Base-by-base conservation (phyloP, 345 rosid species). In the Populus euphratica region DNA sequence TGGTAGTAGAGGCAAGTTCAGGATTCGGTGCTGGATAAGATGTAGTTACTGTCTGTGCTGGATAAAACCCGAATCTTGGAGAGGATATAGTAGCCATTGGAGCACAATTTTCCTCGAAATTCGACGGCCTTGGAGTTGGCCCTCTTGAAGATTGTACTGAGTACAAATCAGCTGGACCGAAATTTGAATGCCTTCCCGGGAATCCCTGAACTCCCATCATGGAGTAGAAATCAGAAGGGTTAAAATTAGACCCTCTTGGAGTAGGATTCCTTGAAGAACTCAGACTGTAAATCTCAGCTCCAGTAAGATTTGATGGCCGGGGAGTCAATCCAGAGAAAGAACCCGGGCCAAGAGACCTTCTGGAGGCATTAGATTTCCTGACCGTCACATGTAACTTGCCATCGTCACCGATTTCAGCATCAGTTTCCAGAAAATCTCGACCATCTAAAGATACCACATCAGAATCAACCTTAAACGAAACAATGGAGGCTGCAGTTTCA, bases 21-120 rank as follows among this genome's bases (percentile, higher is more conserved):
- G 98, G 96, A 75, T 88, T 91, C n/a, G 98, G 99, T 21, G 91
- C 91, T 6, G 99, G 98, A 81, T 94, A 91, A 0, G 96, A 83
- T 2, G 92, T 80, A 17, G 92, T 93, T 5, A 76, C 91, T 0
- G 90, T 84, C 41, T 89, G 84, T 4, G 90, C 86, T 0, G 96
- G 91, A 73, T 90, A 85, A 82, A 90, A 89, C 21, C 98, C 97
- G 73, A 93, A 91, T 31, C 89, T 81, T 0, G 98, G 97, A 31
- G 98, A 88, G 0, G 92, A 88, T 36, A 87, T 67, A 0, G 78
- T 38, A 59, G 83, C 80, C 80, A 39, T 82, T 68, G 79, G 83
- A 4, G 87, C 84, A 63, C 77, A 83, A 67, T 84, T 92, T 77
- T 95, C 99, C 74, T 82, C 85, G 59, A 75, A 82, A 49, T 78